These are phyloP conservation scores for Podospora didyma DNA, from an alignment of 495 filamentous ascomycete genomes.

Conservation along the genomic window DNA sequence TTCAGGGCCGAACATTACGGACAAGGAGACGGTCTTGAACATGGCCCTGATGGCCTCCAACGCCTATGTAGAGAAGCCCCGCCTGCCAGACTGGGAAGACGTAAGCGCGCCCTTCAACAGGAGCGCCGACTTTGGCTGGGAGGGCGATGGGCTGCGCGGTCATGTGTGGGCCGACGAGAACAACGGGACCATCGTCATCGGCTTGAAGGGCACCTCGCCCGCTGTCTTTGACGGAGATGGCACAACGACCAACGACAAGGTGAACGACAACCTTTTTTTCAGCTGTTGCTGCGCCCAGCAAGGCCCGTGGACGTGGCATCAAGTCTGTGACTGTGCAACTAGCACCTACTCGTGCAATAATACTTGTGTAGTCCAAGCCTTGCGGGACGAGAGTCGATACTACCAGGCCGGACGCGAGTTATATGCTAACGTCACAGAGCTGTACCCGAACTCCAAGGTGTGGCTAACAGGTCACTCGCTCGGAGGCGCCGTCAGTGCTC, in stretches of 20 bases:
- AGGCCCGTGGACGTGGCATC: conserved; percentile 77
- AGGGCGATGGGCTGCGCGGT: conserved; percentile 80
- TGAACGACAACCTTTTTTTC: conserved; percentile 96
- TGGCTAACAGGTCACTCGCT: conserved; percentile 91
- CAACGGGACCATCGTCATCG: conserved; percentile 86
- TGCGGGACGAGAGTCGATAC: conserved; percentile 81
- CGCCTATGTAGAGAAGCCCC: conserved; percentile 74
- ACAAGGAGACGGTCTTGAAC: conserved; percentile 78
- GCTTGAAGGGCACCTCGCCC: conserved; percentile 83
- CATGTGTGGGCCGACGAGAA: conserved; percentile 85
- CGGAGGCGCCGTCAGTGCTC: conserved; percentile 77
- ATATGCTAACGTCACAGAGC: conserved; percentile 83
- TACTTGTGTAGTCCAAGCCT: conserved; percentile 72
- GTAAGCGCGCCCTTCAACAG: conserved; percentile 77
- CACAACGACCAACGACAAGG: conserved; percentile 94
- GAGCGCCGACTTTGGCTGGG: conserved; percentile 83
- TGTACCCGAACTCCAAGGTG: conserved; percentile 81
- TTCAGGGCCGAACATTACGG: conserved; percentile 72
- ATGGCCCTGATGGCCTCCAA: conserved; percentile 84
- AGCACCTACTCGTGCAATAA: conserved; percentile 83
- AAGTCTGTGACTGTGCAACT: conserved; percentile 87
- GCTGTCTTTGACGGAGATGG: conserved; percentile 94
- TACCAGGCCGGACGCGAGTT: conserved; percentile 83
- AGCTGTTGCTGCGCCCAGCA: conserved; percentile 96
- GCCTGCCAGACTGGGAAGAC: conserved; percentile 76